Base-by-base conservation (phyloP, 176 grass and related monocot species). In the Bonia amplexicaulis region DNA sequence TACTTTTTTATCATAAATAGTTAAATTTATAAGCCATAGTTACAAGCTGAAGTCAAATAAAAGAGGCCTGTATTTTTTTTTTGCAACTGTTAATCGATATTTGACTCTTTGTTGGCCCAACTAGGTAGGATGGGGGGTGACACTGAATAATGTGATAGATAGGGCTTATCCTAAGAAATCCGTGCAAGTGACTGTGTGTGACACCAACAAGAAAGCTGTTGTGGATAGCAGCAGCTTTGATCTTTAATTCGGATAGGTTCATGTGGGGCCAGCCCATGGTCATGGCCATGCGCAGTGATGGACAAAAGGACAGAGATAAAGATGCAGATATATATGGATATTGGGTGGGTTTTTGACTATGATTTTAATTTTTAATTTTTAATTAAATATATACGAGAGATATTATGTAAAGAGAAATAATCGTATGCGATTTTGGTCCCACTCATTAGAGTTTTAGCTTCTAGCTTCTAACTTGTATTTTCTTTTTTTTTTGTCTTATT, bases 131-230 rank as follows among this genome's bases (percentile, higher is more conserved):
- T 69, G 45, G 45, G 8, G 8, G 23, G 23, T 9, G 52, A 31
- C 39, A 9, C 46, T 60, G 12, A 14, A 71, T 59, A 81, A 58
- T 67, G 16, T 23, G 73, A 35, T 9, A 63, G 83, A 85, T 77
- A 69, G 49, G 69, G 69, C 58, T 74, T 66, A 87, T 87, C 68
- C 67, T 65, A 73, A 72, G 14, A 86, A 63, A 86, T 86, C 84
- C 55, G 45, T 22, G 23, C 85, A 25, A 52, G n/a, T 52, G 76
- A 86, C 74, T 52, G 84, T 51, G 69, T 7, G 53, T 33, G 76
- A 70, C 66, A 33, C 67, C 67, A 86, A 22, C 84, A 79, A 20
- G 51, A 46, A 63, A 75, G 67, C 2, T 42, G 66, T 71, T 0
- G 45, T 46, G 57, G 85, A 80, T 73, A 53, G 55, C 29, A 62